Conservation (phyloP, 768 basidiomycete genomes). For the Guyanaporus albipodus region DNA sequence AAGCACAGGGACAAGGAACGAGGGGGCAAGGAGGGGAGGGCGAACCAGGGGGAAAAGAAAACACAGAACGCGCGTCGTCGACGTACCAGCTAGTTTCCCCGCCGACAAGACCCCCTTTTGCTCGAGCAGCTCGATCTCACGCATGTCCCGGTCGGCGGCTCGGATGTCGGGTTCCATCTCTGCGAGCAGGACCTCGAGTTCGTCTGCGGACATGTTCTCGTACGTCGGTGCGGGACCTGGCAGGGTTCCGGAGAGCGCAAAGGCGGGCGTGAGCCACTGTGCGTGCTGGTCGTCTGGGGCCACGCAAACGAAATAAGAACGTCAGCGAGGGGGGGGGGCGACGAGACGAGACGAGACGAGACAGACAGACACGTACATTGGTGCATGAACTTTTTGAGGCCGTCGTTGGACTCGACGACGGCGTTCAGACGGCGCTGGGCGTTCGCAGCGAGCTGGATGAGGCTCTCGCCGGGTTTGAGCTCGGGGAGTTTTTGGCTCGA, state of each 20-base stretch:
- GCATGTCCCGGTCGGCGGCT: slow-evolving; percentile 76
- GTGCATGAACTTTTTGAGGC: slow-evolving; percentile 68
- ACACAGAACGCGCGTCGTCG: slow-evolving; percentile 5
- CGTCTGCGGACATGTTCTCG: slow-evolving; percentile 60
- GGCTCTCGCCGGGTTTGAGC: slow-evolving; percentile 50
- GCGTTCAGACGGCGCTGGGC: slow-evolving; percentile 54
- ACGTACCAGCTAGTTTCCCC: slow-evolving; percentile 61
- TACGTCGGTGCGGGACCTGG: slow-evolving; percentile 49
- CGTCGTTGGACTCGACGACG: slow-evolving; percentile 65
- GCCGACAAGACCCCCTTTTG: slow-evolving; percentile 68
- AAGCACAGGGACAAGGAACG: too few species aligned
- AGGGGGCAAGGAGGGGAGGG: too few species aligned
- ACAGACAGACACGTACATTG: slow-evolving; percentile 50
- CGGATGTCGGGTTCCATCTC: slow-evolving; percentile 87
- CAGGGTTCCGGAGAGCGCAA: slow-evolving; percentile 65
- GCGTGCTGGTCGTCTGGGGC: slow-evolving; percentile 70
- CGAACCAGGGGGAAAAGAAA: neutral
- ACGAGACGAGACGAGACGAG: neutral
- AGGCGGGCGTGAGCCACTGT: slow-evolving; percentile 68
- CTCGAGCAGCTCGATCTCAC: slow-evolving; percentile 68
- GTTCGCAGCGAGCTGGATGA: slow-evolving; percentile 56
- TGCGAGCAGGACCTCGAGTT: slow-evolving; percentile 63
- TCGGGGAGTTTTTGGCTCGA: slow-evolving; percentile 32
- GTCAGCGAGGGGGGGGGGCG: too few species aligned
- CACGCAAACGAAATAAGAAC: neutral